These are phyloP conservation scores for Mucor saturninus DNA, from an alignment of 371 early-diverging fungal genomes.

Conservation along the genomic window DNA sequence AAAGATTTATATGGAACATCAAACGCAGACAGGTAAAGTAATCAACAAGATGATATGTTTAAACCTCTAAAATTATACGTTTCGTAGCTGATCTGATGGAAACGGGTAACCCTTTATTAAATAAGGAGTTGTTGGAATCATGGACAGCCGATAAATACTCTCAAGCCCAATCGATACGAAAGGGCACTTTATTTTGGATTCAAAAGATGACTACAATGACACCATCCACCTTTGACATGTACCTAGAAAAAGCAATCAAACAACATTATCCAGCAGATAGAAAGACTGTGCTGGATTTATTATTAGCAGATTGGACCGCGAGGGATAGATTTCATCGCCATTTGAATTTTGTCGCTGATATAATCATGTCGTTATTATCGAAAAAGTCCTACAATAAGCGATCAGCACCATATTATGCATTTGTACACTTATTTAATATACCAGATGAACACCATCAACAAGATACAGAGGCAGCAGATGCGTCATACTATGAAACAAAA, in stretches of 20 bases:
- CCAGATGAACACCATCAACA: constrained; percentile 25
- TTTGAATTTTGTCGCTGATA: constrained; percentile 26
- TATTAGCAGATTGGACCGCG: constrained; percentile 42
- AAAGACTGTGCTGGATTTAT: constrained; percentile 39
- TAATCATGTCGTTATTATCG: constrained; percentile 15
- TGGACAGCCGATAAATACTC: constrained; percentile 24
- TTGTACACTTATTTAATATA: constrained; percentile 33
- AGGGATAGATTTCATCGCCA: constrained; percentile 34
- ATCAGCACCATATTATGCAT: constrained; percentile 42
- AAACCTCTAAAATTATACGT: neutral
- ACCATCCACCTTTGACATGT: constrained; percentile 30
- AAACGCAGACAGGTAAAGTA: constrained; percentile 8
- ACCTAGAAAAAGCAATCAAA: constrained; percentile 25
- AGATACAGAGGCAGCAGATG: constrained; percentile 9
- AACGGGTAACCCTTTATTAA: constrained; percentile 18
- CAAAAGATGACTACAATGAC: constrained; percentile 22
- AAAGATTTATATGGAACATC: constrained; percentile 2
- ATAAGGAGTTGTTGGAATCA: neutral
- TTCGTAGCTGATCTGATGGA: neutral
- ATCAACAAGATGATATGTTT: neutral
- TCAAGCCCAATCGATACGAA: constrained; percentile 16
- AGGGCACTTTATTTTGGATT: constrained; percentile 27
- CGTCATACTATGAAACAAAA: constrained; percentile 24
- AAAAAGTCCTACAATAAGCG: constrained; percentile 33
- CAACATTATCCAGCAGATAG: constrained; percentile 35